phyloP scores from a whole-genome alignment of 1,284 basidiomycete species.

The Gymnopus androsaceus region DNA sequence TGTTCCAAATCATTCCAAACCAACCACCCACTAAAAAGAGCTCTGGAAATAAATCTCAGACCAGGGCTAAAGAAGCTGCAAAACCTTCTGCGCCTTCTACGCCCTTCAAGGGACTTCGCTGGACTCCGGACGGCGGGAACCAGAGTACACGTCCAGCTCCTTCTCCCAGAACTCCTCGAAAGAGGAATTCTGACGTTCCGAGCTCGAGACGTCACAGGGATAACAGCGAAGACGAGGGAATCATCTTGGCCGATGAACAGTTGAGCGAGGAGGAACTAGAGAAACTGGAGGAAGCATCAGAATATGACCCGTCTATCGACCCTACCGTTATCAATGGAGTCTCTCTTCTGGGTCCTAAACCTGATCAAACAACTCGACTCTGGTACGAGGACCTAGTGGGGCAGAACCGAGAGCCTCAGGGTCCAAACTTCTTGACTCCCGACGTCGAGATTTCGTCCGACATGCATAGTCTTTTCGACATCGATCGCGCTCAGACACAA shows the following conservation, averaged over 20 bases:
- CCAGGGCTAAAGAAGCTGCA: background rate
- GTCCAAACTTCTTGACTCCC: background rate
- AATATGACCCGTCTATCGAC: background rate
- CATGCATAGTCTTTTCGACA: slow-evolving; percentile 7
- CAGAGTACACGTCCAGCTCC: background rate
- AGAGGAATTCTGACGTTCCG: background rate
- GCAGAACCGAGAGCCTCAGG: slow-evolving; percentile 9
- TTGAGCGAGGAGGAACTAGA: background rate
- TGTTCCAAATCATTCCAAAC: background rate
- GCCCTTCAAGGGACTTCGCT: background rate
- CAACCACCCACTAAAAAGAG: background rate
- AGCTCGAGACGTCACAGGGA: background rate
- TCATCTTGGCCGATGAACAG: background rate
- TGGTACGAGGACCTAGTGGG: slow-evolving; percentile 8
- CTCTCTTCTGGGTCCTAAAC: slow-evolving; percentile 4
- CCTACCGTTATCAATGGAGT: background rate
- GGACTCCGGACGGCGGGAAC: background rate
- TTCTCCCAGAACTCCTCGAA: background rate
- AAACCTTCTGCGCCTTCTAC: background rate
- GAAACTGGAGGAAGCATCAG: too few relatives aligned
- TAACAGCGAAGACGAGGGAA: background rate
- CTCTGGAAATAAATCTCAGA: slow-evolving; percentile 2
- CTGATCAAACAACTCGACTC: slow-evolving; percentile 2
- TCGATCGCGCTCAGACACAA: background rate
- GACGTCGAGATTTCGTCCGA: slow-evolving; percentile 8